A percentile compares a stretch with the other conserved stretches of the same genome.
Conservation (phyloP, 2,329 filamentous ascomycete genomes). For the Pyricularia sp. region DNA sequence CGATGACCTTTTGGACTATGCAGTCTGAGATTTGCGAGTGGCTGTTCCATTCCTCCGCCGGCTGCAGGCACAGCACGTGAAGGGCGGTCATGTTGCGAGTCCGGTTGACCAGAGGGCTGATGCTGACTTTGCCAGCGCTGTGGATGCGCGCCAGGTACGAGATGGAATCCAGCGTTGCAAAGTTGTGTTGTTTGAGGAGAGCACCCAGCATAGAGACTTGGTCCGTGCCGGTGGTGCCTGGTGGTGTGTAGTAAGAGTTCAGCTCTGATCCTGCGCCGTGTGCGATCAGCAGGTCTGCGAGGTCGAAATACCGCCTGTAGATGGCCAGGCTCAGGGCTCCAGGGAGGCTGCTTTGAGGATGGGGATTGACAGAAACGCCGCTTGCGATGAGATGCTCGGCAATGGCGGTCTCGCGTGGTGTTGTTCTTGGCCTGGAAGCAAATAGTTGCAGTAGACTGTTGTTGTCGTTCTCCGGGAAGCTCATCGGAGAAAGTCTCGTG, state of each 20-base stretch:
- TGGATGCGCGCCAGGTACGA: constrained; percentile 5
- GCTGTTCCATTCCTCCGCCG: constrained; percentile 3
- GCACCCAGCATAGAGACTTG: constrained; percentile 2
- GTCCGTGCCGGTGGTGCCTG: background rate
- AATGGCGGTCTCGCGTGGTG: constrained; percentile 4
- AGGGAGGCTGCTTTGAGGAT: background rate
- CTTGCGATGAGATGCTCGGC: constrained; percentile 2
- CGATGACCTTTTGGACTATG: constrained; percentile 5
- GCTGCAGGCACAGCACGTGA: constrained; percentile 4
- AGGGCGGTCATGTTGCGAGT: constrained; percentile 3
- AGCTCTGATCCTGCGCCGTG: constrained; percentile 4
- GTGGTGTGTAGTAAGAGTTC: background rate
- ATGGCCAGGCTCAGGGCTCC: constrained; percentile 5
- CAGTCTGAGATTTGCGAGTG: constrained; percentile 6
- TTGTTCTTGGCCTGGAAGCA: constrained; percentile 1
- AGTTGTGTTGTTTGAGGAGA: constrained; percentile 5
- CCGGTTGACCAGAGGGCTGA: background rate
- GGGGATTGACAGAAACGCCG: background rate
- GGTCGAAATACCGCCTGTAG: constrained; percentile 4
- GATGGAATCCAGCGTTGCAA: constrained; percentile 4
- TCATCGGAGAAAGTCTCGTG: background rate
- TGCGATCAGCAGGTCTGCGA: constrained; percentile 6
- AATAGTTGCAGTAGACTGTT: constrained; percentile 4
- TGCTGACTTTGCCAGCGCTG: background rate
- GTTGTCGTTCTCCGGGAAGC: background rate